phyloP scores from a whole-genome alignment of 371 early-diverging fungal genomes.

The Dipsacomyces acuminosporus region DNA sequence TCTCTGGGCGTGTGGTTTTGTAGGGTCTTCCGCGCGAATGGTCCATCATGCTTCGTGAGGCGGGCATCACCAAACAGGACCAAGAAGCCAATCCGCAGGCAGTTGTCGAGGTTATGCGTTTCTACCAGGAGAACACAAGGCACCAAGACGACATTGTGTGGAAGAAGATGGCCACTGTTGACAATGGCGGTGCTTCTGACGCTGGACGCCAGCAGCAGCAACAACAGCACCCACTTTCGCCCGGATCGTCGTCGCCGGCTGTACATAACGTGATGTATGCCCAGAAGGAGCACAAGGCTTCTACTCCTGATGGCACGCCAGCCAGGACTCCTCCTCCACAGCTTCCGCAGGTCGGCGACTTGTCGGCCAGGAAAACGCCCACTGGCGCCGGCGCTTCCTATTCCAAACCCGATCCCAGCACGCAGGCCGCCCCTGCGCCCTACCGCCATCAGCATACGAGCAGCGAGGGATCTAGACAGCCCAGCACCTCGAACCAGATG shows the following conservation, averaged over 20 bases:
- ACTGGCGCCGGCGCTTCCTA: conserved; percentile 21
- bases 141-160: conserved; percentile 72
- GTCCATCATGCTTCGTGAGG: conserved; percentile 82
- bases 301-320: conserved; percentile 1
- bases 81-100: conserved; percentile 93
- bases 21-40: conserved; percentile 93
- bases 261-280: conserved; percentile 18
- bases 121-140: conserved; percentile 74
- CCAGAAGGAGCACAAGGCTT: conserved; percentile 12
- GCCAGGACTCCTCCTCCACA: conserved; percentile 25
- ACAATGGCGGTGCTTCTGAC: conserved; percentile 23
- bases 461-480: conserved; percentile 32
- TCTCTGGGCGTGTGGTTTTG: neutral
- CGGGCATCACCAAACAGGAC: conserved; percentile 93
- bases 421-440: conserved; percentile 27
- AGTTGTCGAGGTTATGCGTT: conserved; percentile 91
- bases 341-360: conserved; percentile 40
- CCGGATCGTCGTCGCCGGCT: conserved; percentile 5
- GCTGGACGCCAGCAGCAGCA: conserved; percentile 28
- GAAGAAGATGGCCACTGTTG: conserved; percentile 67
- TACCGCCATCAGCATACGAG: conserved; percentile 45
- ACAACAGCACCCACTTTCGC: conserved; percentile 8
- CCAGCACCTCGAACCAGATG: conserved; percentile 14
- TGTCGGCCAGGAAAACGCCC: conserved; percentile 21
- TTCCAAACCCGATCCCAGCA: conserved; percentile 12